Percentiles rank a stretch among this genome's conserved stretches.
phyloP scores from a whole-genome alignment of 805 yeast species.

The Crinitomyces ghanaensis region DNA sequence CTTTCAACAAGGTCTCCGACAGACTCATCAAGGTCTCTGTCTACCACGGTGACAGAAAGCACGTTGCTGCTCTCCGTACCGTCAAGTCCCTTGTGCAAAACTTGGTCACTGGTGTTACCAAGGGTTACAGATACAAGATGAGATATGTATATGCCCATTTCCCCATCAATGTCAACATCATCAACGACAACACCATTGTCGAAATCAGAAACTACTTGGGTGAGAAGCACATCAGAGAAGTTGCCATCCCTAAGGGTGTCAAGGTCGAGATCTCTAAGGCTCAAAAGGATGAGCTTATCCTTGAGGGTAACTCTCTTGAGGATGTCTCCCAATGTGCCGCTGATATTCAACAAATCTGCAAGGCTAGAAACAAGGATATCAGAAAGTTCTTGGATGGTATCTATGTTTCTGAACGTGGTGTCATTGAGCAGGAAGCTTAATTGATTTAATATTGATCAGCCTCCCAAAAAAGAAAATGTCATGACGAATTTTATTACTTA shows the following conservation, averaged over 20 bases:
- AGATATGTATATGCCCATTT: constrained; percentile 99
- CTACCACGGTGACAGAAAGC: constrained; percentile 99
- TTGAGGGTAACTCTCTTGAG: constrained; percentile 93
- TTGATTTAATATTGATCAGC: background rate
- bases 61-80: constrained; percentile 98
- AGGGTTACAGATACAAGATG: constrained; percentile 99
- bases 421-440: constrained; percentile 53
- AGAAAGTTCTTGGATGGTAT: constrained; percentile 99
- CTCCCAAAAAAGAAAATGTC: background rate
- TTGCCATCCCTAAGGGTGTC: constrained; percentile 84
- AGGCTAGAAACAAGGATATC: constrained; percentile 99
- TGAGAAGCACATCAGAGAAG: constrained; percentile 92
- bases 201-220: constrained; percentile 99
- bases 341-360: constrained; percentile 94
- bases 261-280: constrained; percentile 64
- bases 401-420: constrained; percentile 94
- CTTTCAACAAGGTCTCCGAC: constrained; percentile 68
- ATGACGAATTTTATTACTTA: no score
- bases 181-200: constrained; percentile 66
- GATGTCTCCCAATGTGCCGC: constrained; percentile 98
- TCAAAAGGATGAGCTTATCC: constrained; percentile 90
- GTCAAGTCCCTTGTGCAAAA: constrained; percentile 91
- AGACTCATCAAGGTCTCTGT: constrained; percentile 77
- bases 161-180: constrained; percentile 96
- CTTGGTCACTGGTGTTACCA: constrained; percentile 97